Percentiles rank a stretch among this genome's conserved stretches.
phyloP scores from a whole-genome alignment of 2,329 filamentous ascomycete species.

The Trichoderma lentiforme region DNA sequence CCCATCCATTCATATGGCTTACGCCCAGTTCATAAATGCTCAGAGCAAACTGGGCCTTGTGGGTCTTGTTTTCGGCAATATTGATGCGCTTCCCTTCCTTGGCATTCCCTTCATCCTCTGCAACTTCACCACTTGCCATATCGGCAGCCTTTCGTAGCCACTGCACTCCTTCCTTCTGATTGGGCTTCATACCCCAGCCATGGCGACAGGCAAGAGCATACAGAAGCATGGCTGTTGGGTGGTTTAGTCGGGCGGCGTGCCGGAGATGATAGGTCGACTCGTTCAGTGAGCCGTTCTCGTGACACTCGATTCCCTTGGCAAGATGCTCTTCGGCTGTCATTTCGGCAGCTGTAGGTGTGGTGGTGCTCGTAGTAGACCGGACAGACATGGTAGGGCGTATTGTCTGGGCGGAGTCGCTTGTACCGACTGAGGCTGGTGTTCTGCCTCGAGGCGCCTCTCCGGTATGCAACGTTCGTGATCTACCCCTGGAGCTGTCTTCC shows the following conservation, averaged over 20 bases:
- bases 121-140: constrained; percentile 74
- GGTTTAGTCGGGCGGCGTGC: constrained; percentile 77
- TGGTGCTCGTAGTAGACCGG: constrained; percentile 51
- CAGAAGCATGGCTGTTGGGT: constrained; percentile 91
- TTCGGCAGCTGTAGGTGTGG: constrained; percentile 60
- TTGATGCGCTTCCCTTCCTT: constrained; percentile 64
- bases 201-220: constrained; percentile 94
- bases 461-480: constrained; percentile 36
- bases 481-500: constrained; percentile 49
- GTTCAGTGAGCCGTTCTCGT: constrained; percentile 81
- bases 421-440: constrained; percentile 47
- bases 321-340: constrained; percentile 86
- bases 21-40: constrained; percentile 96
- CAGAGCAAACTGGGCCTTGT: constrained; percentile 89
- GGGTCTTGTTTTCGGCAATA: constrained; percentile 69
- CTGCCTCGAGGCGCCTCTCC: constrained; percentile 41
- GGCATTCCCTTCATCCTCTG: constrained; percentile 69
- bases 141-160: constrained; percentile 94
- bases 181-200: constrained; percentile 95
- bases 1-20: constrained; percentile 98
- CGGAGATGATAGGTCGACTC: constrained; percentile 96
- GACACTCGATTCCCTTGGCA: constrained; percentile 82
- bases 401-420: constrained; percentile 55
- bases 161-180: constrained; percentile 81
- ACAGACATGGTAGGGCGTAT: constrained; percentile 41